Conservation (phyloP, 2,329 filamentous ascomycete genomes). For the Ascochyta pisi region DNA sequence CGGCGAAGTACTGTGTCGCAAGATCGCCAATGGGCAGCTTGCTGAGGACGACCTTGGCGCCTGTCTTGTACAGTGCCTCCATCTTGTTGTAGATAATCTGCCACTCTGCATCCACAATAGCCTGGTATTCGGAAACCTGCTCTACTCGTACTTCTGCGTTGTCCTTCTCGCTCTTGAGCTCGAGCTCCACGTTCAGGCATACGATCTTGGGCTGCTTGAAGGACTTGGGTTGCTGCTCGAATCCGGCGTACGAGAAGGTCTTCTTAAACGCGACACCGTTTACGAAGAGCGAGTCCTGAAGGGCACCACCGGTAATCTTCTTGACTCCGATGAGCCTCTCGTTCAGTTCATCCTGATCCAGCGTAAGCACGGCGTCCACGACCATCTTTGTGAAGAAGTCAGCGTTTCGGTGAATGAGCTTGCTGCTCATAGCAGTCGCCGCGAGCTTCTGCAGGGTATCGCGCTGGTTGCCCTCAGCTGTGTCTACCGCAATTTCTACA, state of each 20-base stretch:
- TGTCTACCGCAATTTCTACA: slow-evolving; percentile 93
- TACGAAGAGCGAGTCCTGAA: slow-evolving; percentile 95
- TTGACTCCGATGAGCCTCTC: slow-evolving; percentile 98
- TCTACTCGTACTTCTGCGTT: slow-evolving; percentile 98
- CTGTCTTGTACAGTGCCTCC: slow-evolving; percentile 90
- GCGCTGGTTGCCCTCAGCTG: slow-evolving; percentile 79
- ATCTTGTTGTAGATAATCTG: slow-evolving; percentile 99
- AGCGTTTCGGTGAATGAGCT: slow-evolving; percentile 97
- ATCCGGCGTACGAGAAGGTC: slow-evolving; percentile 98
- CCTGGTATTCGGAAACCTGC: slow-evolving; percentile 98
- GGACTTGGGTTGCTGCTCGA: slow-evolving; percentile 97
- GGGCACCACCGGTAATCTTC: slow-evolving; percentile 94
- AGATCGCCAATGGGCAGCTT: slow-evolving; percentile 97
- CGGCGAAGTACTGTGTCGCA: slow-evolving; percentile 96
- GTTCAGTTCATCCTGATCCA: slow-evolving; percentile 96
- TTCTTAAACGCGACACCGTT: slow-evolving; percentile 99
- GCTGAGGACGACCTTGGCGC: slow-evolving; percentile 95
- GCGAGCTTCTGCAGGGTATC: slow-evolving; percentile 91
- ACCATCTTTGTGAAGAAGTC: slow-evolving; percentile 98
- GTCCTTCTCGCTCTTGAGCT: slow-evolving; percentile 99
- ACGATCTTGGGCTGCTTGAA: slow-evolving; percentile 96
- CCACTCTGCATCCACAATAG: slow-evolving; percentile 99
- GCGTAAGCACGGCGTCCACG: slow-evolving; percentile 91
- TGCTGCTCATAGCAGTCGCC: slow-evolving; percentile 98
- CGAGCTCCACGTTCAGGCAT: slow-evolving; percentile 95